Percentiles rank a stretch among this genome's conserved stretches.
Evolutionary conservation across 2,329 filamentous ascomycete genomes (phyloP).

Genomic region (Bipolaris oryzae): DNA sequence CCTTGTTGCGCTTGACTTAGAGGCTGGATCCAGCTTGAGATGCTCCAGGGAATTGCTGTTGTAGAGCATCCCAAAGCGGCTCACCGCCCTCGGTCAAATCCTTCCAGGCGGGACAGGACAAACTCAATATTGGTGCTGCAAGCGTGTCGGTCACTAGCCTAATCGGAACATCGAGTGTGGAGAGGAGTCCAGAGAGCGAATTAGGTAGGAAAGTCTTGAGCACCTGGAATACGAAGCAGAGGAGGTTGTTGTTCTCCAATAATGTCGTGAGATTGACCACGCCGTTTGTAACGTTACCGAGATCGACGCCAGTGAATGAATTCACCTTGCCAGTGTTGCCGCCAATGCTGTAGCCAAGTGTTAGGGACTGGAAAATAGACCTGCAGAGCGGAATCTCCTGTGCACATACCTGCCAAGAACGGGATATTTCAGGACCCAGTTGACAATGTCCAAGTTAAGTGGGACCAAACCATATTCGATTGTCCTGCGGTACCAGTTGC

Average conservation of each 20-base stretch:
- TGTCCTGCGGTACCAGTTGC: constrained; percentile 58
- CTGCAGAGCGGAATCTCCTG: not conserved
- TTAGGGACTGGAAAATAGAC: not conserved
- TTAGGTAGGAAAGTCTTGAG: constrained; percentile 45
- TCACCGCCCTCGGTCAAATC: constrained; percentile 25
- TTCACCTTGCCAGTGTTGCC: constrained; percentile 60
- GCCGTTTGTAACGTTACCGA: constrained; percentile 32
- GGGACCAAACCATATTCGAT: constrained; percentile 56
- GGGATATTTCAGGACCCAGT: constrained; percentile 22
- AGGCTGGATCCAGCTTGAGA: constrained; percentile 14
- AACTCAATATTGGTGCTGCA: constrained; percentile 26
- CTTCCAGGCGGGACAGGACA: constrained; percentile 33
- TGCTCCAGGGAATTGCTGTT: constrained; percentile 19
- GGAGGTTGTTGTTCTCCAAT: constrained; percentile 49
- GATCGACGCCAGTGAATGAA: constrained; percentile 56
- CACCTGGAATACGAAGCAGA: constrained; percentile 47
- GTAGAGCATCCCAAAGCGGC: constrained; percentile 27
- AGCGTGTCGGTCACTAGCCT: constrained; percentile 27
- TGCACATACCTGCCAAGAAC: constrained; percentile 25
- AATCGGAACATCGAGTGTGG: constrained; percentile 30
- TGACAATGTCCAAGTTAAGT: constrained; percentile 27
- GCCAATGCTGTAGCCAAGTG: constrained; percentile 47
- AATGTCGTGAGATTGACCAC: constrained; percentile 33
- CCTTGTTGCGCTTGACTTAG: not conserved
- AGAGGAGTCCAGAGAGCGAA: constrained; percentile 37